Conservation (phyloP, 1,139 yeast genomes). For the Nakaseomyces delphensis region DNA sequence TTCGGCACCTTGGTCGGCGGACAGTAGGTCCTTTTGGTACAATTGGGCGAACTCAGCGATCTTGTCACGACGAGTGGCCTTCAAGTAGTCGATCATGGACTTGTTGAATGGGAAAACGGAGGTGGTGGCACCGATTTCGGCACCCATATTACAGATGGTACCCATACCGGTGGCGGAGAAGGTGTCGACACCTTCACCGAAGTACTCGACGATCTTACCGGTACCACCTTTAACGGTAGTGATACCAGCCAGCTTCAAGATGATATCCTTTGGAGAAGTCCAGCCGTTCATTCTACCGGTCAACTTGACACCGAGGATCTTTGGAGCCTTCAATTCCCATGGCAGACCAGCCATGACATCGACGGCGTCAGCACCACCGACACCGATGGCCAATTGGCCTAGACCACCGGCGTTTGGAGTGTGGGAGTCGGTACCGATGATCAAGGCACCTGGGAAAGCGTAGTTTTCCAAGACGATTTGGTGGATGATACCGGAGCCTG, state of each 20-base stretch:
- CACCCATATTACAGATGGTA: constrained; percentile 99
- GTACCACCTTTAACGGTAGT: constrained; percentile 99
- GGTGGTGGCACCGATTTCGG: constrained; percentile 98
- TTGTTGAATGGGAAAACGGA: constrained; percentile 95
- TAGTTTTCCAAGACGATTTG: constrained; percentile 96
- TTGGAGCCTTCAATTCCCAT: constrained; percentile 99
- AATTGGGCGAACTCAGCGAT: constrained; percentile 75
- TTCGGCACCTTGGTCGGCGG: constrained; percentile 91
- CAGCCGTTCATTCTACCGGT: constrained; percentile 95
- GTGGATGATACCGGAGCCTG: constrained; percentile 98
- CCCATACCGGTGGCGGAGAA: constrained; percentile 99
- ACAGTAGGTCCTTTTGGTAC: constrained; percentile 68
- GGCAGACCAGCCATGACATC: constrained; percentile 93
- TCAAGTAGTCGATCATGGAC: constrained; percentile 81
- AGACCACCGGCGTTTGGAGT: constrained; percentile 99
- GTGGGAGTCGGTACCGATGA: constrained; percentile 98
- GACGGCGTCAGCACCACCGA: constrained; percentile 99
- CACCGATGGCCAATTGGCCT: constrained; percentile 98
- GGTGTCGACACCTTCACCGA: constrained; percentile 92
- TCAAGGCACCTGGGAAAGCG: constrained; percentile 95
- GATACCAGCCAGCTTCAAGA: constrained; percentile 91
- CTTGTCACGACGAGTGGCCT: constrained; percentile 77
- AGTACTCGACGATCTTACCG: constrained; percentile 94
- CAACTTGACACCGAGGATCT: constrained; percentile 91
- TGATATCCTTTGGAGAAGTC: constrained; percentile 98